Percentiles rank a stretch among this genome's conserved stretches.
Evolutionary conservation across 148 eudicot species (phyloP).

Genomic region (Heliosperma pusillum): DNA sequence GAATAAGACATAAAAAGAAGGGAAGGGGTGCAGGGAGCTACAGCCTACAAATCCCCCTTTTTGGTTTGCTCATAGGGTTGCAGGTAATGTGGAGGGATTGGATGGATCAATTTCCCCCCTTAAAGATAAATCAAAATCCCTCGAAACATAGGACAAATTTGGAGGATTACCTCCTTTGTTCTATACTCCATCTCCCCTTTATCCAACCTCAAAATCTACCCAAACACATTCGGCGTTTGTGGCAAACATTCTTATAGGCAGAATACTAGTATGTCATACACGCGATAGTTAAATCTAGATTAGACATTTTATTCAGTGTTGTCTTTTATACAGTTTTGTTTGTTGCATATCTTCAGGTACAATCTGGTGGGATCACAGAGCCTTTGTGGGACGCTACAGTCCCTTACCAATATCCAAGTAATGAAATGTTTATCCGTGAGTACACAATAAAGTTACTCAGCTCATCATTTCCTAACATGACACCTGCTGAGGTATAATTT

Average conservation of each 20-base stretch:
- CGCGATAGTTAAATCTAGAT: too few species aligned
- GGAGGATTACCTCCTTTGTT: not conserved
- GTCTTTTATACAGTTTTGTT: not conserved
- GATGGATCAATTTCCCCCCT: too few species aligned
- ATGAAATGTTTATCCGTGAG: conserved; percentile 72
- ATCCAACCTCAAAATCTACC: not conserved
- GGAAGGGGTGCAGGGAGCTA: not conserved
- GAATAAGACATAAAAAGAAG: not conserved
- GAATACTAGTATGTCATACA: too few species aligned
- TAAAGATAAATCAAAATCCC: too few species aligned
- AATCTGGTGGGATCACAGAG: conserved; percentile 74
- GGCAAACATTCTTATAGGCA: too few species aligned
- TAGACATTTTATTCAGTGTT: not conserved
- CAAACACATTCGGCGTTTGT: not conserved
- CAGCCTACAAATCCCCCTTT: not conserved
- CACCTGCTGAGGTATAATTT: conserved; percentile 62
- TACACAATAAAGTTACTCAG: conserved; percentile 87
- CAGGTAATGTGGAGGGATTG: too few species aligned
- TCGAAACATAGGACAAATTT: too few species aligned
- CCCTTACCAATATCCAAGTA: conserved; percentile 71
- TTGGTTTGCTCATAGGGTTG: not conserved
- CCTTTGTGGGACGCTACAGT: conserved; percentile 91
- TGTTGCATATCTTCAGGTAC: conserved; percentile 45
- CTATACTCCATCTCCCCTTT: not conserved
- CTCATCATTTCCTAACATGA: conserved; percentile 93